Percentiles rank a stretch among this genome's conserved stretches.
phyloP scores from a whole-genome alignment of 2,329 filamentous ascomycete species.

The Didymella arachidicola region DNA sequence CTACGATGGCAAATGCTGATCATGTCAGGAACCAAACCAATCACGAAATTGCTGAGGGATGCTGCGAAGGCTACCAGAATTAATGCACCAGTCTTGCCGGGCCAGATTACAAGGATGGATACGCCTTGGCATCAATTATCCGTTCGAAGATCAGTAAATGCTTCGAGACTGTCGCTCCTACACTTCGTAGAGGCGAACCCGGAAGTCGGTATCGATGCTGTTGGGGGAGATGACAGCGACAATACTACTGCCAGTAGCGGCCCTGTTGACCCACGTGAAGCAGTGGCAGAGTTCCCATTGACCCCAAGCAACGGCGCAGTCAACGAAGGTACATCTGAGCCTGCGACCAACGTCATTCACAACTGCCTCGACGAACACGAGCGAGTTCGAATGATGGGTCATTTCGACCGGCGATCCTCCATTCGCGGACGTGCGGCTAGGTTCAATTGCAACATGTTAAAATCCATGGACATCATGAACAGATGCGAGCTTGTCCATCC shows the following conservation, averaged over 20 bases:
- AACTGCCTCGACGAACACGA: not conserved
- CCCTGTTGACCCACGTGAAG: not conserved
- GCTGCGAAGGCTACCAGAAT: not conserved
- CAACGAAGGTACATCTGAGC: not conserved
- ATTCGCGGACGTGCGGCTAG: not conserved
- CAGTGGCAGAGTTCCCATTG: not conserved
- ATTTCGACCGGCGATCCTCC: not conserved
- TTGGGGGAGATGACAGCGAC: no score
- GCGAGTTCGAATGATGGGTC: not conserved
- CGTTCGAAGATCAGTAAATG: not conserved
- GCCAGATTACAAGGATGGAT: not conserved
- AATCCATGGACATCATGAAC: not conserved
- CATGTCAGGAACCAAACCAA: not conserved
- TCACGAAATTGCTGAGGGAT: not conserved
- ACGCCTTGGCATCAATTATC: not conserved
- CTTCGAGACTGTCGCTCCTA: not conserved
- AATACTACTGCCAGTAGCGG: not conserved
- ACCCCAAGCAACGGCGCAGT: not conserved
- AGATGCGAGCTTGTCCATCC: not conserved
- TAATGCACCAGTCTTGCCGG: not conserved
- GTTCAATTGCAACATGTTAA: not conserved
- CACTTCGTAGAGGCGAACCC: not conserved
- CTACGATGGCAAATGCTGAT: not conserved
- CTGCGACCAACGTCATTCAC: not conserved
- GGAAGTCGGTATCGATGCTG: not conserved